Base-by-base conservation (phyloP, 768 basidiomycete genomes). In the Phanerochaete sordida region DNA sequence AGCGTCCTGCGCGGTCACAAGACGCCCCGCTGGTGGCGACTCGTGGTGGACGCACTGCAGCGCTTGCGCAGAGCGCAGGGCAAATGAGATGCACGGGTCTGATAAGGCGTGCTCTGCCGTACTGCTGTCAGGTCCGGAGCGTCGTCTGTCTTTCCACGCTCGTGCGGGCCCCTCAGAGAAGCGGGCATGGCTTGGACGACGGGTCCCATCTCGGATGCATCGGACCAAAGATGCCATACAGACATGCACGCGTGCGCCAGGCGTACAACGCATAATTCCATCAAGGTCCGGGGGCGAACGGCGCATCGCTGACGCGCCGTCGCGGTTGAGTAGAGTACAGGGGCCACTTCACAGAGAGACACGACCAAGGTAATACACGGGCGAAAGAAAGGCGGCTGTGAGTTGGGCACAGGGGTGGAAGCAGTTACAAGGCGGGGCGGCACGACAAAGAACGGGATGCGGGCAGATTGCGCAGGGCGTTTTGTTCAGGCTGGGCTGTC, bases 401-500 rank as follows among this genome's bases (percentile, higher is more conserved):
- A 54, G 53, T 54, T 54, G 53, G 53, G 24, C 53, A 54, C 53
- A 54, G 28, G 27, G 19, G n/a, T 31, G 30, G 26, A 58, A 16
- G 45, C 13, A 54, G 5, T 16, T 33, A 21, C 27, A 11, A 21
- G 37, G 53, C 45, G 48, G n/a, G 26, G 48, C 28, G 45, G 30
- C 33, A 58, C 16, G 5, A 21, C 13, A 51, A 51, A 31, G 50
- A 51, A 33, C 30, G 50, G 50, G 33, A 31, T 21, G 28, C 19
- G 19, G 50, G 31, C 8, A n/a, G 24, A 23, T 23, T 28, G 31
- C 28, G n/a, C 28, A 51, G 50, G 28, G 50, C 50, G 23, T 33
- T 51, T 51, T 19, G 28, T 11, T 51, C 50, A 51, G 50, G 50
- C 50, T 28, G 50, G 50, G 13, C 28, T 51, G 23, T 37, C 35